These are phyloP conservation scores for Sugiyamaella grinbergsii DNA, from an alignment of 1,139 yeast species.

Conservation along the genomic window DNA sequence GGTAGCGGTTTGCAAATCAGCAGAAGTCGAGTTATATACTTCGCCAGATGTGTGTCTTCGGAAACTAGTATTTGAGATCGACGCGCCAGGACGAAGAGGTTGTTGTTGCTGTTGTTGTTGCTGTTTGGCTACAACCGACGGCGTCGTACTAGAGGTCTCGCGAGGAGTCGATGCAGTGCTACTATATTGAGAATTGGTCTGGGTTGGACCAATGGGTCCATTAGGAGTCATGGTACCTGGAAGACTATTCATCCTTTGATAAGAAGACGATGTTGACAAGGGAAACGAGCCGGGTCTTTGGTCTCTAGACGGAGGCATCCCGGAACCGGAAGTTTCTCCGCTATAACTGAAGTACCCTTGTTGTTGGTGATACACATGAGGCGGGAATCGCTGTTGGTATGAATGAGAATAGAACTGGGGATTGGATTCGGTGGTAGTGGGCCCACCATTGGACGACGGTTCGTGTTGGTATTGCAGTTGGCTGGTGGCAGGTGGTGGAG, in stretches of 20 bases:
- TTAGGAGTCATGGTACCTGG: slow-evolving; percentile 17
- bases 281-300: slow-evolving; percentile 41
- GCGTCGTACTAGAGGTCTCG: background rate
- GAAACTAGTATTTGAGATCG: slow-evolving; percentile 19
- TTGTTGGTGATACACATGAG: slow-evolving; percentile 16
- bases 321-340: slow-evolving; percentile 3
- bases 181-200: slow-evolving; percentile 5
- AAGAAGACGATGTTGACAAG: slow-evolving; percentile 24
- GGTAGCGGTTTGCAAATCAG: slow-evolving; percentile 2
- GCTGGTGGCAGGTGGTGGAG: slow-evolving; percentile 16
- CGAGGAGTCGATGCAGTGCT: slow-evolving; percentile 19
- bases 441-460: slow-evolving; percentile 1
- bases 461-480: slow-evolving; percentile 21
- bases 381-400: slow-evolving; percentile 13
- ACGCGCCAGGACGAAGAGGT: background rate
- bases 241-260: slow-evolving; percentile 12
- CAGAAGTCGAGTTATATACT: slow-evolving; percentile 20
- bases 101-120: slow-evolving; percentile 1
- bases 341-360: slow-evolving; percentile 19
- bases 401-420: slow-evolving; percentile 12
- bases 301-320: slow-evolving; percentile 33
- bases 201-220: slow-evolving; percentile 15
- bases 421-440: no score
- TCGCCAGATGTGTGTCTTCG: slow-evolving; percentile 37
- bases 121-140: no score